These are phyloP conservation scores for Brassica cretica DNA, from an alignment of 345 rosid genomes.

Conservation along the genomic window DNA sequence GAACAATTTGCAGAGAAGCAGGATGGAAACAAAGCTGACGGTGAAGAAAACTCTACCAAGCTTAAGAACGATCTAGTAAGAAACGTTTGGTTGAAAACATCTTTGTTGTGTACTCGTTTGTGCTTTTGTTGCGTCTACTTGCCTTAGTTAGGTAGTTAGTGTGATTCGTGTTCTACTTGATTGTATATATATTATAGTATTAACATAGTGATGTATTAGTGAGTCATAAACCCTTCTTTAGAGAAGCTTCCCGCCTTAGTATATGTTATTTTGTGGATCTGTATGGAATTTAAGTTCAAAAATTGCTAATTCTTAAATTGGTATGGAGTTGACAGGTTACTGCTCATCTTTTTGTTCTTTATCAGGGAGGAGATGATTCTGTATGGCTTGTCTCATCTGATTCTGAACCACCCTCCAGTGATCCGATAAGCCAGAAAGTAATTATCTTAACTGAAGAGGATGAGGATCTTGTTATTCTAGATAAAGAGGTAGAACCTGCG, in stretches of 20 bases:
- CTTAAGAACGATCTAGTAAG: slow-evolving; percentile 44
- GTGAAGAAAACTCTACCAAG: slow-evolving; percentile 37
- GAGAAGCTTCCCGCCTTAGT: neutral
- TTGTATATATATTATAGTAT: neutral
- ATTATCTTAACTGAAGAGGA: slow-evolving; percentile 39
- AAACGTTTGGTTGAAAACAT: slow-evolving; percentile 14
- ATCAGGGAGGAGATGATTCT: slow-evolving; percentile 39
- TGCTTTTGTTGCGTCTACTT: neutral
- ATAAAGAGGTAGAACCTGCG: slow-evolving; percentile 34
- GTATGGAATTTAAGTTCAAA: neutral
- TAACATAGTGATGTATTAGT: neutral
- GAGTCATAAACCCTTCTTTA: neutral
- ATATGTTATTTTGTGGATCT: neutral
- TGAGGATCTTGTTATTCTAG: slow-evolving; percentile 40
- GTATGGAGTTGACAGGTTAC: slow-evolving; percentile 3
- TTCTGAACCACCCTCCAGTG: slow-evolving; percentile 62
- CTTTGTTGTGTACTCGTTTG: no score
- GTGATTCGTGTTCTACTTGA: slow-evolving; percentile 4
- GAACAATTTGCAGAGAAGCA: slow-evolving; percentile 44
- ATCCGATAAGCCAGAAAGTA: slow-evolving; percentile 21
- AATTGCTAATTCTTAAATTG: neutral
- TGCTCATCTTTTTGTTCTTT: neutral
- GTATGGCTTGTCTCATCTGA: slow-evolving; percentile 65
- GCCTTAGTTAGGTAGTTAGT: slow-evolving; percentile 12
- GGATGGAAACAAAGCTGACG: slow-evolving; percentile 34